Evolutionary conservation across 768 basidiomycete species (phyloP).

Genomic region (Sistotremastrum suecicum): DNA sequence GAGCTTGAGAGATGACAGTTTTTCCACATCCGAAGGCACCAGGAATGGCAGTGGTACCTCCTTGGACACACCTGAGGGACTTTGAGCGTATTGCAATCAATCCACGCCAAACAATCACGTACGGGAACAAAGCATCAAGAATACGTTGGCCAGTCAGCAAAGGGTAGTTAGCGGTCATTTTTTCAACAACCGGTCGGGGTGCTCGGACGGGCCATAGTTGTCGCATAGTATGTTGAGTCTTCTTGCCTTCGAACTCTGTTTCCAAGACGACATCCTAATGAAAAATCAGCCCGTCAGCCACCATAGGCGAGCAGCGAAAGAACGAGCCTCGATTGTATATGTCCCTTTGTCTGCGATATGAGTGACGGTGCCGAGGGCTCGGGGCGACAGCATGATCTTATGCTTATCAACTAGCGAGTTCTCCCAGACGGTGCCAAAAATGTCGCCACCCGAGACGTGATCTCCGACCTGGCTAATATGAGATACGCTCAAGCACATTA

Average conservation of each 20-base stretch:
- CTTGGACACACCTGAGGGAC: conserved; percentile 70
- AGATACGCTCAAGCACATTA: neutral
- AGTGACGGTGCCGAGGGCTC: conserved; percentile 90
- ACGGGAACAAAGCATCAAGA: conserved; percentile 93
- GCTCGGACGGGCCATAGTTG: conserved; percentile 99
- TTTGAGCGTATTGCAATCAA: conserved; percentile 1
- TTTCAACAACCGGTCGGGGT: conserved; percentile 90
- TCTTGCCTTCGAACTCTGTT: conserved; percentile 95
- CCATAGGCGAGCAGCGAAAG: neutral
- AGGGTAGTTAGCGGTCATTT: conserved; percentile 84
- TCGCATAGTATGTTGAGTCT: conserved; percentile 88
- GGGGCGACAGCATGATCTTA: conserved; percentile 92
- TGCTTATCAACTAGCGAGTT: conserved; percentile 95
- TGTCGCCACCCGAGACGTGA: conserved; percentile 93
- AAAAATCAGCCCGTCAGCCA: neutral
- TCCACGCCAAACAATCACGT: conserved; percentile 17
- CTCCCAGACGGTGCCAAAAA: conserved; percentile 91
- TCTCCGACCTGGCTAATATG: conserved; percentile 60
- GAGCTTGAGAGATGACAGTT: conserved; percentile 95
- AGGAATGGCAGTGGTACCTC: conserved; percentile 93
- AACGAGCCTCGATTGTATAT: conserved; percentile 75
- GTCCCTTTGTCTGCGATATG: conserved; percentile 88
- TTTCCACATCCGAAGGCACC: conserved; percentile 99
- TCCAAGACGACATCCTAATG: conserved; percentile 84
- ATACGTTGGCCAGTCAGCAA: conserved; percentile 94